Evolutionary conservation across 345 rosid species (phyloP).

Genomic region (Linum lewisii): DNA sequence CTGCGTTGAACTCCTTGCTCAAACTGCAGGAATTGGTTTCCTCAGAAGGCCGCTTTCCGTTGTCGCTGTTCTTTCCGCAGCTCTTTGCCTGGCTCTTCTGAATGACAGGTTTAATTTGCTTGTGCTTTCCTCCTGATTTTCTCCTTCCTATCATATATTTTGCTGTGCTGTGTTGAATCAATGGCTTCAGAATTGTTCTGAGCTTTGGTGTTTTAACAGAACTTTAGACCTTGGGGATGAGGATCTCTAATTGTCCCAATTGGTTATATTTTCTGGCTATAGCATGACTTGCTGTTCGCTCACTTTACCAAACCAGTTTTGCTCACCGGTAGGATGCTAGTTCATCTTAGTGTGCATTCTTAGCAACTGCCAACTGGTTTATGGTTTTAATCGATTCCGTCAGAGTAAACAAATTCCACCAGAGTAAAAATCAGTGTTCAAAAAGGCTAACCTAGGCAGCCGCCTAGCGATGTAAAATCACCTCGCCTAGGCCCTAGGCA

Average conservation of each 20-base stretch:
- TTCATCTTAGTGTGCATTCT: too few species aligned
- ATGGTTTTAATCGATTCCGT: too few species aligned
- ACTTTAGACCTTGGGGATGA: not conserved
- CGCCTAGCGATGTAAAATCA: too few species aligned
- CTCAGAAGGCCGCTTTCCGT: slow-evolving; percentile 78
- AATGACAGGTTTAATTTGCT: slow-evolving; percentile 63
- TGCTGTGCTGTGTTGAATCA: not conserved
- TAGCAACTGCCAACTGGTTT: too few species aligned
- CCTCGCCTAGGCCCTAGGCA: too few species aligned
- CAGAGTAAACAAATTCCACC: too few species aligned
- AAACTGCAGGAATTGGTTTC: slow-evolving; percentile 60
- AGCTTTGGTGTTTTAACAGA: too few species aligned
- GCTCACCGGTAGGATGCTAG: too few species aligned
- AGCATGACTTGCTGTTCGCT: not conserved
- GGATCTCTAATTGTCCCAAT: not conserved
- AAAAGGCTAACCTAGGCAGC: too few species aligned
- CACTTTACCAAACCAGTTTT: not conserved
- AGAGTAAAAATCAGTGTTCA: too few species aligned
- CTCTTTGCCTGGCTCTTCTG: slow-evolving; percentile 61
- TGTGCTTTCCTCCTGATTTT: slow-evolving; percentile 1
- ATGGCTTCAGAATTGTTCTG: not conserved
- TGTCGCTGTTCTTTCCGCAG: slow-evolving; percentile 62
- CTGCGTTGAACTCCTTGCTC: not conserved
- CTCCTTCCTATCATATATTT: not conserved
- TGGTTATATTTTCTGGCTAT: not conserved